These are phyloP conservation scores for Manihot esculenta DNA, from an alignment of 441 rosid species.

Conservation along the genomic window DNA sequence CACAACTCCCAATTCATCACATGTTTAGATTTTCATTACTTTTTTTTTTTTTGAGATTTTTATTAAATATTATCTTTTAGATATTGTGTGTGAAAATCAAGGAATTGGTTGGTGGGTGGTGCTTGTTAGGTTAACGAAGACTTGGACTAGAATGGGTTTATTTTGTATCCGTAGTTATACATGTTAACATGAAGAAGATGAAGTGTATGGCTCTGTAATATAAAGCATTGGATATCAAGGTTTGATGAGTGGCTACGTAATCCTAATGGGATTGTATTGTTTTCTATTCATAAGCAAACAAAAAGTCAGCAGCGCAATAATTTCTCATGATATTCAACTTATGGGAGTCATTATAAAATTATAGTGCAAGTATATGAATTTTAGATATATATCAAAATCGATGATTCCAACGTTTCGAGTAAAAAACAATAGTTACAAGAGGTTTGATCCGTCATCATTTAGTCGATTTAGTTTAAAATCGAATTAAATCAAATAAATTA, in stretches of 20 bases:
- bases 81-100: not conserved
- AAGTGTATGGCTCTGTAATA: not conserved
- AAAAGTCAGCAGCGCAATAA: too few relatives aligned
- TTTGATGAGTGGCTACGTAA: not conserved
- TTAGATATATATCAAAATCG: too few relatives aligned
- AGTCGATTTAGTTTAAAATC: too few relatives aligned
- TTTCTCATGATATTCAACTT: too few relatives aligned
- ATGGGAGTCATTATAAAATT: too few relatives aligned
- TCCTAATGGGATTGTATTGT: too few relatives aligned
- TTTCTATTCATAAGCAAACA: too few relatives aligned
- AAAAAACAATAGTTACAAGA: too few relatives aligned
- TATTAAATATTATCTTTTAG: not conserved
- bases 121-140: slow-evolving; percentile 8
- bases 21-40: not conserved
- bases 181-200: not conserved
- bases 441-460: too few relatives aligned
- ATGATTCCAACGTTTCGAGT: too few relatives aligned
- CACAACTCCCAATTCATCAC: slow-evolving; percentile 19
- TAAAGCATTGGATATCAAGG: not conserved
- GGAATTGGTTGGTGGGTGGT: not conserved
- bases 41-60: not conserved
- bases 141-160: slow-evolving; percentile 24
- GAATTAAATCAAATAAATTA: too few relatives aligned
- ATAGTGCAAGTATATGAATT: too few relatives aligned
- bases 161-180: not conserved